Evolutionary conservation across 441 rosid genomes (phyloP), one percentile per base, ranked within the genome.

Genomic region (Erysimum pusillum): DNA sequence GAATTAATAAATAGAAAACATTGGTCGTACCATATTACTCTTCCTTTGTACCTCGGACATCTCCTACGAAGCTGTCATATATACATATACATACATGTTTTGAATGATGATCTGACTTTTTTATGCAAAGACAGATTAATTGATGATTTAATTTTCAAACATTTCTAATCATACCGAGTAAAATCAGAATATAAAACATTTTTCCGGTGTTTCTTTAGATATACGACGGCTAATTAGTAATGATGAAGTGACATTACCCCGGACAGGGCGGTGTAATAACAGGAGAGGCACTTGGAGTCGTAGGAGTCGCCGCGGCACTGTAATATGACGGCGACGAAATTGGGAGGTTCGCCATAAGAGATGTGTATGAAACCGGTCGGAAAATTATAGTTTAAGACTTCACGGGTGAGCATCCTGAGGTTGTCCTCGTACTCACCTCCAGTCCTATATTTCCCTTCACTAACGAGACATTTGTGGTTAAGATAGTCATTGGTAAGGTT

Each of bases 381-480:
- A 56, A 12, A 56, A 7, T 6, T 6, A 13, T 56, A 14, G 12
- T 11, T 7, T 56, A 31, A 31, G 18, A 56, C 38, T 31, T 31
- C 18, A 13, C 38, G 38, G 38, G 8, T 56, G 61, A 56, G 61
- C 9, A 31, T 3, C 18, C 14, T 56, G 61, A 56, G 60, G 60
- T 14, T 56, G 17, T 31, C 60, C 11, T 56, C 38, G 38, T 56
- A 56, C 14, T 84, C 79, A 75, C 63, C 57, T 36, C 75, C 34
- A 34, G 86, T 20, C 14, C 87, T 78, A 77, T 79, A 89, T 69
- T 82, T 83, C 12, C 76, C 81, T 14, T 85, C n/a, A 46, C 12
- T 60, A 77, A 67, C 72, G 4, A 79, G 85, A 41, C 91, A 91
- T 9, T 86, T 49, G 49, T 89, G 87, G 71, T 69, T 76, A 44